Percentiles rank a stretch among this genome's conserved stretches.
Conservation (phyloP, 139 green algal genomes). For the Desmodesmus armatus region DNA sequence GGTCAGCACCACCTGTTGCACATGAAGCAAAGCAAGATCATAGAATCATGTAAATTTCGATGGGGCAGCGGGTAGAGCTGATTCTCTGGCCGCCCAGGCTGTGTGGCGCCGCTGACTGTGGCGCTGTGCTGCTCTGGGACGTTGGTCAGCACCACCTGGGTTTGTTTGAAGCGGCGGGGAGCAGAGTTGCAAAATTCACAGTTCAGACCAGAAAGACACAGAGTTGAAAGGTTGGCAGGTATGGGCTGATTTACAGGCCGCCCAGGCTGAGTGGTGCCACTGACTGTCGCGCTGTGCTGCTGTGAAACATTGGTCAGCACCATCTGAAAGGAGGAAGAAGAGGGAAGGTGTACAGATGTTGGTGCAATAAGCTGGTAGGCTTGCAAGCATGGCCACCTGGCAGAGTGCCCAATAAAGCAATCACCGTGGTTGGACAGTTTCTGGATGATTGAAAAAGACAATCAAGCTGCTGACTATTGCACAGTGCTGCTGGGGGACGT, state of each 20-base stretch:
- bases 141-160: slow-evolving; percentile 88
- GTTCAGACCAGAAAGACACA: too few relatives aligned
- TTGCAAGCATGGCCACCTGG: neutral
- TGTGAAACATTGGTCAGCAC: slow-evolving; percentile 88
- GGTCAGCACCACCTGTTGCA: slow-evolving; percentile 88
- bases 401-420: too few relatives aligned
- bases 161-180: too few relatives aligned
- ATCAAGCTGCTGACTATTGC: neutral
- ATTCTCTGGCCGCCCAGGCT: slow-evolving; percentile 1
- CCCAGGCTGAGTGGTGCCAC: neutral
- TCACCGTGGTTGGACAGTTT: slow-evolving; percentile 92
- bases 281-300: slow-evolving; percentile 46
- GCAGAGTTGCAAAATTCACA: too few relatives aligned
- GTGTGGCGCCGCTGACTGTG: neutral
- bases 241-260: slow-evolving; percentile 47
- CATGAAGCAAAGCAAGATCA: too few relatives aligned
- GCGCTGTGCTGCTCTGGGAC: slow-evolving; percentile 68
- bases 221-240: too few relatives aligned
- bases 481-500: slow-evolving; percentile 75
- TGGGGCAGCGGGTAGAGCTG: slow-evolving; percentile 70
- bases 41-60: too few relatives aligned
- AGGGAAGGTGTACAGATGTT: too few relatives aligned
- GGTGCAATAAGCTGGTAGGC: slow-evolving; percentile 55
- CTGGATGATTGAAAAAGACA: too few relatives aligned
- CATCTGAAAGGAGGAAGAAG: too few relatives aligned